Percentiles rank a stretch among this genome's conserved stretches.
Evolutionary conservation across 148 eudicot species (phyloP).

Genomic region (Agrostemma githago): DNA sequence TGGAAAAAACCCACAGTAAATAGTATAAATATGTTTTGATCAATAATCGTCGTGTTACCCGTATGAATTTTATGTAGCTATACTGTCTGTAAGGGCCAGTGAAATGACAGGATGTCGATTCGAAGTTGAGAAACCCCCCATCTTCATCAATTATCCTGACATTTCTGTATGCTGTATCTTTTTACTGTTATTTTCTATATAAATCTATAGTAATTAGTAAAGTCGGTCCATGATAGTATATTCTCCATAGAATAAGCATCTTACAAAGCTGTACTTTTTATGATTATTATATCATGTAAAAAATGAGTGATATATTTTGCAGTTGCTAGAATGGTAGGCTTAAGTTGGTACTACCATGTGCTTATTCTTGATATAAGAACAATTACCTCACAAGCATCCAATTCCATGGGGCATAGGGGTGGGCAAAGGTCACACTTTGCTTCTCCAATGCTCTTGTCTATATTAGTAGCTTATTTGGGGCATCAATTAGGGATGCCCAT

Average conservation of each 20-base stretch:
- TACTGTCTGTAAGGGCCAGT: neutral
- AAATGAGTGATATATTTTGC: neutral
- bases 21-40: constrained; percentile 30
- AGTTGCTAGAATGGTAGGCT: neutral
- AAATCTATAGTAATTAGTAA: neutral
- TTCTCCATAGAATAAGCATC: constrained; percentile 4
- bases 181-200: neutral
- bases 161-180: too few species aligned
- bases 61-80: neutral
- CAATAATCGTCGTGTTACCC: neutral
- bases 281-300: neutral
- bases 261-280: neutral
- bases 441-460: constrained; percentile 19
- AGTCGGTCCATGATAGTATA: neutral
- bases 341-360: neutral
- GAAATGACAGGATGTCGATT: neutral
- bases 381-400: neutral
- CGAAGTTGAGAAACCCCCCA: neutral
- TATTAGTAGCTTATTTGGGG: neutral
- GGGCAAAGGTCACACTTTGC: constrained; percentile 16
- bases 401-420: constrained; percentile 13
- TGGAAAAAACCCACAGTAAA: constrained; percentile 24
- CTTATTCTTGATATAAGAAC: neutral
- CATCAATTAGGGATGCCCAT: neutral
- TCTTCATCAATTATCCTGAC: neutral